These are phyloP conservation scores for Skeletonema grethae DNA, from an alignment of 108 stramenopile genomes.

Conservation along the genomic window DNA sequence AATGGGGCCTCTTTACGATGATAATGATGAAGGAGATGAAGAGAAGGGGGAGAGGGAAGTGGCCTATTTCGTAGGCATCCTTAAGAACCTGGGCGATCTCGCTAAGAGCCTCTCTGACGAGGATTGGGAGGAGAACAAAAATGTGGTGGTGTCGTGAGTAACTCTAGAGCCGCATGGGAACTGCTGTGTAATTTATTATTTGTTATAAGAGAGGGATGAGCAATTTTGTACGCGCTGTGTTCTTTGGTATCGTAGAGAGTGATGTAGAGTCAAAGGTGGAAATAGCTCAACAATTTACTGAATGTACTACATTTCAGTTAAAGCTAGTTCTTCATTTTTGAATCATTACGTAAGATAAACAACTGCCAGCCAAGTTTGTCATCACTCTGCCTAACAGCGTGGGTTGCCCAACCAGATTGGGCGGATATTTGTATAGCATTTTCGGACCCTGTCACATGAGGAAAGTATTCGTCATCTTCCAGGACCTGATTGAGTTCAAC, in stretches of 20 bases:
- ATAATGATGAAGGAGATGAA: conserved; percentile 1
- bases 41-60: conserved; percentile 10
- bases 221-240: too few relatives aligned
- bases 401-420: conserved; percentile 68
- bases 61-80: conserved; percentile 29
- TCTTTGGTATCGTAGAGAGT: too few relatives aligned
- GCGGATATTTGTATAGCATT: conserved; percentile 54
- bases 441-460: conserved; percentile 39
- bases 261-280: too few relatives aligned
- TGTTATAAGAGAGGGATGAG: not conserved
- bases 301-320: not conserved
- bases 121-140: not conserved
- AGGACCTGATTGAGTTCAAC: not conserved
- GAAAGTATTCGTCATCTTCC: conserved; percentile 13
- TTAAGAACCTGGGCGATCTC: conserved; percentile 19
- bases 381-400: conserved; percentile 38
- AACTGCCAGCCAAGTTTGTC: conserved; percentile 57
- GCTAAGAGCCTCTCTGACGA: not conserved
- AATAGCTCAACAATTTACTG: too few relatives aligned
- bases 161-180: too few relatives aligned
- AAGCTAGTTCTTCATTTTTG: too few relatives aligned
- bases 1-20: conserved; percentile 26
- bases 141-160: not conserved
- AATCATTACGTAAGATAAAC: conserved; percentile 28
- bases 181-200: not conserved